phyloP scores from a whole-genome alignment of 768 basidiomycete genomes.

The Rhizopogon salebrosus region DNA sequence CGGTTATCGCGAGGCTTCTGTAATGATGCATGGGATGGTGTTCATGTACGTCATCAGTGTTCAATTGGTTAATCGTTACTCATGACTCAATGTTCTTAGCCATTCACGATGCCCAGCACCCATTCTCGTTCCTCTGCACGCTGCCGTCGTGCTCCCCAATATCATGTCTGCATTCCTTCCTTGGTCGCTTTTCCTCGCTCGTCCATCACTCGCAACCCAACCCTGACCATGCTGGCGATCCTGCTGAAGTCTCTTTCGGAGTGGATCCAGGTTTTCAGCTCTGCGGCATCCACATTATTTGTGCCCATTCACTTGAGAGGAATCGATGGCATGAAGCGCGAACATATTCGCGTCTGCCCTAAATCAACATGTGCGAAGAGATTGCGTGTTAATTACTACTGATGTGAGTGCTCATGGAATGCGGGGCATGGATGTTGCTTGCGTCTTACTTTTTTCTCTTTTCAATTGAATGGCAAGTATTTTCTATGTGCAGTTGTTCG shows the following conservation, averaged over 20 bases:
- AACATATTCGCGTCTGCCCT: conserved; percentile 22
- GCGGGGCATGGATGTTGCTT: conserved; percentile 17
- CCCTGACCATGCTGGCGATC: conserved; percentile 5
- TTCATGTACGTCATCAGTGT: background rate
- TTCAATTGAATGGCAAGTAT: conserved; percentile 4
- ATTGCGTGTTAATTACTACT: conserved; percentile 23
- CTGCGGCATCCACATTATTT: conserved; percentile 1
- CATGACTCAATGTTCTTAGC: background rate
- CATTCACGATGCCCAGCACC: background rate
- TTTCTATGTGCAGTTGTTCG: conserved; percentile 23
- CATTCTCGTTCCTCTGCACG: background rate
- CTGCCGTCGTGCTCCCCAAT: background rate
- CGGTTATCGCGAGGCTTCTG: background rate
- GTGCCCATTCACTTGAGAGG: conserved; percentile 30
- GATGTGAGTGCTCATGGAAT: conserved; percentile 15
- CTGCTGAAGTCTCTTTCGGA: conserved; percentile 9
- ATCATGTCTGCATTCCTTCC: background rate
- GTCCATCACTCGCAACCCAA: background rate
- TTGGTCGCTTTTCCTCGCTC: background rate
- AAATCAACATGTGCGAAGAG: conserved; percentile 15
- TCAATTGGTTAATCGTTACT: background rate
- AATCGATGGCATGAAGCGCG: conserved; percentile 21
- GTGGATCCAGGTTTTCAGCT: conserved; percentile 6
- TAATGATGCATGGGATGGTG: background rate
- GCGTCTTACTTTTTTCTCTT: conserved; percentile 19